Evolutionary conservation across 2,329 filamentous ascomycete species (phyloP).

Genomic region (Annulohypoxylon truncatum): DNA sequence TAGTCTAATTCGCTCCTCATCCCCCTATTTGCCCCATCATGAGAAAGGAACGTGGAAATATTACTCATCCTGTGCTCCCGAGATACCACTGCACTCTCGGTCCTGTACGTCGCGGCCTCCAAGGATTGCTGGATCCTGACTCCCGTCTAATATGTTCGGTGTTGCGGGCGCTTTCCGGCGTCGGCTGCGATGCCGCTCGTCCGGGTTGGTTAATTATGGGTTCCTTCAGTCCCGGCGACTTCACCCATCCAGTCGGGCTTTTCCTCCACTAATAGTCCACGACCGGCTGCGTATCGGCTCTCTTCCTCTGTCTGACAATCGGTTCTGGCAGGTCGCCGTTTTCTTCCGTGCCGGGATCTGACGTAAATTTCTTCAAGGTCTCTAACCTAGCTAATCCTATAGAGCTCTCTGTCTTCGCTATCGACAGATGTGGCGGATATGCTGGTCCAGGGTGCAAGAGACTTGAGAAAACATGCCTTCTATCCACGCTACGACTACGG

Average conservation of each 20-base stretch:
- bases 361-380: slow-evolving; percentile 39
- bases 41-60: background rate
- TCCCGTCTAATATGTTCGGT: background rate
- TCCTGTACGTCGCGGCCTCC: slow-evolving; percentile 21
- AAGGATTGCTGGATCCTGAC: slow-evolving; percentile 23
- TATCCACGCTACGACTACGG: slow-evolving; percentile 48
- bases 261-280: slow-evolving; percentile 43
- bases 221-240: slow-evolving; percentile 3
- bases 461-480: slow-evolving; percentile 43
- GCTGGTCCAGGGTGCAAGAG: slow-evolving; percentile 49
- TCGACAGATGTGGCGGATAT: slow-evolving; percentile 37
- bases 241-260: slow-evolving; percentile 25
- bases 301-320: slow-evolving; percentile 27
- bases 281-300: slow-evolving; percentile 43
- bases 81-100: slow-evolving; percentile 40
- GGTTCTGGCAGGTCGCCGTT: slow-evolving; percentile 29
- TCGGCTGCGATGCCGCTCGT: slow-evolving; percentile 25
- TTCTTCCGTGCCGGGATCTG: slow-evolving; percentile 39
- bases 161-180: background rate
- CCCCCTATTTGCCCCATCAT: background rate
- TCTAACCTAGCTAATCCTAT: slow-evolving; percentile 36
- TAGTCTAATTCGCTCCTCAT: slow-evolving; percentile 9
- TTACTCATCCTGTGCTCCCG: slow-evolving; percentile 39
- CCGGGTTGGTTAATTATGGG: background rate
- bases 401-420: slow-evolving; percentile 39